Evolutionary conservation across 352 stramenopile species (phyloP).

Genomic region (Pythium insidiosum): DNA sequence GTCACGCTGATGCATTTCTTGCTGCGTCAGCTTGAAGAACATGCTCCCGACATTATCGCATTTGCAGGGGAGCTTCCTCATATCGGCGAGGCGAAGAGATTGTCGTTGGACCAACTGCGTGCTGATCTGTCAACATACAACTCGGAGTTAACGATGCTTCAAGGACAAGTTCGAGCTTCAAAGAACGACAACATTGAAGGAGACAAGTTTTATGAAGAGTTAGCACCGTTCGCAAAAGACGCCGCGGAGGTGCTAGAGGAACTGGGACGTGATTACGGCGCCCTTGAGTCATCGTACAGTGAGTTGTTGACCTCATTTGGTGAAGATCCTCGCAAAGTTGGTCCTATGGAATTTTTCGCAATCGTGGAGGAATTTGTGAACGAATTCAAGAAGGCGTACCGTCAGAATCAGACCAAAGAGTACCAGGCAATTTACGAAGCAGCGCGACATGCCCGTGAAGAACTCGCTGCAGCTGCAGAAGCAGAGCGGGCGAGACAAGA

Average conservation of each 20-base stretch:
- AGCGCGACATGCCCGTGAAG: slow-evolving; percentile 35
- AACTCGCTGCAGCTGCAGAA: slow-evolving; percentile 25
- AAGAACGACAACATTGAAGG: slow-evolving; percentile 65
- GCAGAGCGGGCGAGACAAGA: slow-evolving; percentile 17
- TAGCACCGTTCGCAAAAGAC: slow-evolving; percentile 76
- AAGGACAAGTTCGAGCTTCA: slow-evolving; percentile 70
- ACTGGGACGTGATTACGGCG: slow-evolving; percentile 63
- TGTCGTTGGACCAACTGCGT: slow-evolving; percentile 80
- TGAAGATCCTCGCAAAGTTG: slow-evolving; percentile 74
- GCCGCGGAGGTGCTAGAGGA: slow-evolving; percentile 77
- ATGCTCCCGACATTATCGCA: slow-evolving; percentile 62
- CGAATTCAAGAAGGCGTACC: slow-evolving; percentile 85
- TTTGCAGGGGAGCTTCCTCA: slow-evolving; percentile 75
- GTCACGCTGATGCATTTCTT: slow-evolving; percentile 82
- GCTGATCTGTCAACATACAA: slow-evolving; percentile 77
- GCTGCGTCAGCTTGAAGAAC: slow-evolving; percentile 70
- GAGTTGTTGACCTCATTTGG: slow-evolving; percentile 79
- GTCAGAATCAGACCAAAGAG: slow-evolving; percentile 84
- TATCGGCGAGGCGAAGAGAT: slow-evolving; percentile 63
- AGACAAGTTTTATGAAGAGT: slow-evolving; percentile 77
- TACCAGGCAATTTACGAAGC: slow-evolving; percentile 73
- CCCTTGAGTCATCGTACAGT: slow-evolving; percentile 64
- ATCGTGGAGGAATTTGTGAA: slow-evolving; percentile 79
- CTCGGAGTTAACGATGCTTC: slow-evolving; percentile 75
- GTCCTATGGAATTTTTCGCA: slow-evolving; percentile 76